Evolutionary conservation across 2,329 filamentous ascomycete species (phyloP).

Genomic region (Ustulina deusta): DNA sequence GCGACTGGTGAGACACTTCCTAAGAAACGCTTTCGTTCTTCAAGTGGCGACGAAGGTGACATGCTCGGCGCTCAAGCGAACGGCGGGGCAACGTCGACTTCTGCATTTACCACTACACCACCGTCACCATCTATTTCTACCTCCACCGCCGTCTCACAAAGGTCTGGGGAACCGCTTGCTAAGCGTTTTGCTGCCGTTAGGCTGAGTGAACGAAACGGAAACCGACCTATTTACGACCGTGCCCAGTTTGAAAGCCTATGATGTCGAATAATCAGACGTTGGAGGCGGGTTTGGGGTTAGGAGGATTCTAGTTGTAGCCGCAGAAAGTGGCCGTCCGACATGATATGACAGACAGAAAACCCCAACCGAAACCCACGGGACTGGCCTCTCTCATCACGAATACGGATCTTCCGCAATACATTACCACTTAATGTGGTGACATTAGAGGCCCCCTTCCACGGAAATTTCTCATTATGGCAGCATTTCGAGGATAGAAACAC

Average conservation of each 20-base stretch:
- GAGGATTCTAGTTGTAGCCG: neutral
- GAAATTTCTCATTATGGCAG: conserved; percentile 8
- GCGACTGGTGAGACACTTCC: conserved; percentile 96
- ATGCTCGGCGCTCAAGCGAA: conserved; percentile 43
- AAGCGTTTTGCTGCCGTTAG: conserved; percentile 56
- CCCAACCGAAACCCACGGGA: neutral
- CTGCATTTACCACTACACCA: conserved; percentile 25
- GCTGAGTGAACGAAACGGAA: conserved; percentile 50
- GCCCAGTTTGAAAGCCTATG: conserved; percentile 42
- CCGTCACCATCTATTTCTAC: conserved; percentile 32
- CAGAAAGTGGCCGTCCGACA: conserved; percentile 1
- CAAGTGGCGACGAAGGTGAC: conserved; percentile 52
- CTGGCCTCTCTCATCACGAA: conserved; percentile 1
- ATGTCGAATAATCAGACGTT: conserved; percentile 16
- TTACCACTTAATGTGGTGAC: conserved; percentile 1
- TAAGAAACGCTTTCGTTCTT: conserved; percentile 70
- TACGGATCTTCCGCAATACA: neutral
- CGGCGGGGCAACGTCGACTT: conserved; percentile 36
- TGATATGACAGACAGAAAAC: neutral
- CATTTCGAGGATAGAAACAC: conserved; percentile 15
- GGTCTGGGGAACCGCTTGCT: conserved; percentile 52
- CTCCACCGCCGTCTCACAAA: conserved; percentile 35
- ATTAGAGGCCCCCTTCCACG: neutral
- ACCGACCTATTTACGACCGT: conserved; percentile 51
- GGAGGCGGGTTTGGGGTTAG: neutral